Base-by-base conservation (phyloP, 2,329 filamentous ascomycete species). In the Torrubiella hemipterigena region DNA sequence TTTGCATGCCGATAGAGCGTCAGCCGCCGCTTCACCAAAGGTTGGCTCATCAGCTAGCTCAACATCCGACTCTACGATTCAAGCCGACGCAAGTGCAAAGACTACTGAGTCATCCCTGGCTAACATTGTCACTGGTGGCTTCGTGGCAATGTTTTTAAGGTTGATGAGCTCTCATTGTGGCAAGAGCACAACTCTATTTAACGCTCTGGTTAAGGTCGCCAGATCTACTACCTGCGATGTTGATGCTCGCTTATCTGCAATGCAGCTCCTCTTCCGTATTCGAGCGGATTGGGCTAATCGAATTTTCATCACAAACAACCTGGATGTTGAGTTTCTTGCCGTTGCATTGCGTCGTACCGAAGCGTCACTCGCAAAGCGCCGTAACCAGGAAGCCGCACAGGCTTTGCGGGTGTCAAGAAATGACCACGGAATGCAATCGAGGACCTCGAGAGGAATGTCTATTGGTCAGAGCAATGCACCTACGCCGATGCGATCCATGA, bases 261-360 rank as follows among this genome's bases (percentile, higher is more conserved):
- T 87, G 63, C 85, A 83, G 45, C 57, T 89, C 26, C 61, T 95
- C 3, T 89, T 93, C 49, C 75, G 87, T 26, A 60, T 95, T 18
- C 73, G 87, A 36, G 84, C 85, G 15, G 85, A 94, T 53, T 84
- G 81, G 50, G 74, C 80, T 8, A 74, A 87, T 41, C 71, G 77
- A 27, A 69, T 95, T 4, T 84, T 80, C 35, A 61, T 94, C 32
- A 75, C 75, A 7, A 58, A 71, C 20, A 69, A 73, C 18, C 73
- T 79, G 2, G 84, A 93, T 49, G 80, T 76, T 17, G 73, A 79
- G 40, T 74, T 73, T 32, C 61, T 94, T 16, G 83, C 86, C 17
- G 68, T 74, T 12, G 68, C 78, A 6, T 59, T 94, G 8, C 79
- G 75, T 42, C 76, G 85, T 22, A 76, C 69, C 0, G 67, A 71